phyloP scores from a whole-genome alignment of 2,329 filamentous ascomycete species.

The Xylariaceae sp. region DNA sequence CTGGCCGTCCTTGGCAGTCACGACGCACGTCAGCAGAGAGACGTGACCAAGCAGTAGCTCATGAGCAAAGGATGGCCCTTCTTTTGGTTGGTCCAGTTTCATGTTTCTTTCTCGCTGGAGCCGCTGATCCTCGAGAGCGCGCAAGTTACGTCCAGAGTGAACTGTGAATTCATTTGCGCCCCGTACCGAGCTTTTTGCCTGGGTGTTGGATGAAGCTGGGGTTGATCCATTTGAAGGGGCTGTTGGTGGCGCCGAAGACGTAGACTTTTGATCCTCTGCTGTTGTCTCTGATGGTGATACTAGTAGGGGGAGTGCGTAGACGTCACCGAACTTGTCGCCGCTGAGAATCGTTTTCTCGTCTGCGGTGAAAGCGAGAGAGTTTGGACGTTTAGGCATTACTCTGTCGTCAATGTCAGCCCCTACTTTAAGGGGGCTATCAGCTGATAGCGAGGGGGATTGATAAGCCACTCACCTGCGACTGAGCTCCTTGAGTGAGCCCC shows the following conservation, averaged over 20 bases:
- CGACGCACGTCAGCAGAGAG: conserved; percentile 82
- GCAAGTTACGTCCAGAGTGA: conserved; percentile 60
- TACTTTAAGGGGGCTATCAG: conserved; percentile 28
- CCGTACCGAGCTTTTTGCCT: conserved; percentile 12
- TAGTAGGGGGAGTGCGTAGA: conserved; percentile 79
- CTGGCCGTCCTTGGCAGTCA: conserved; percentile 42
- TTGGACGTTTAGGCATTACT: conserved; percentile 85
- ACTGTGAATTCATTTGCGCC: conserved; percentile 59
- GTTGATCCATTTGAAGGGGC: conserved; percentile 22
- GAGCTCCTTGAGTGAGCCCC: conserved; percentile 60
- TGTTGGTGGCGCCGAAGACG: conserved; percentile 1
- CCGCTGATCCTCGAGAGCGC: conserved; percentile 57
- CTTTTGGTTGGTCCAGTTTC: conserved; percentile 29
- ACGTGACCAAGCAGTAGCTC: conserved; percentile 86
- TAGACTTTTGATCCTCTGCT: conserved; percentile 5
- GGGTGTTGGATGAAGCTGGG: conserved; percentile 13
- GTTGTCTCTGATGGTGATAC: conserved; percentile 10
- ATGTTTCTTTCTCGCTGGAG: conserved; percentile 27
- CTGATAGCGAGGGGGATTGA: not conserved
- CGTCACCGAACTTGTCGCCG: conserved; percentile 95
- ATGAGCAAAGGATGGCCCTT: conserved; percentile 61
- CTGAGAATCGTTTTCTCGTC: conserved; percentile 71
- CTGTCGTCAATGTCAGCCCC: too few relatives aligned
- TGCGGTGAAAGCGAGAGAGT: conserved; percentile 65
- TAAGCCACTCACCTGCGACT: conserved; percentile 60